These are phyloP conservation scores for Calonectria pauciramosa DNA, from an alignment of 2,329 filamentous ascomycete genomes.

Conservation along the genomic window DNA sequence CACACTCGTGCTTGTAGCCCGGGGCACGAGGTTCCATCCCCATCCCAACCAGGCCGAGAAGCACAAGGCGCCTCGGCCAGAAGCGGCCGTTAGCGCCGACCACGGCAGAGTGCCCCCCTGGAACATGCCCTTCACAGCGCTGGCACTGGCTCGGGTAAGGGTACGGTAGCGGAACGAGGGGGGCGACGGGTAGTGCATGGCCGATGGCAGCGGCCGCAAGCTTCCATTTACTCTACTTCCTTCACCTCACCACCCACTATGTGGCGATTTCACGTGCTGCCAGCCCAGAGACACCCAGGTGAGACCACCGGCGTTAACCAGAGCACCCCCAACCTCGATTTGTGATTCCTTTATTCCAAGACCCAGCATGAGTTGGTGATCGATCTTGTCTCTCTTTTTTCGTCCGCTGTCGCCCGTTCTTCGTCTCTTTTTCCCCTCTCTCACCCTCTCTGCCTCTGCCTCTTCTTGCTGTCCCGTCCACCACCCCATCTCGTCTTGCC, in stretches of 20 bases:
- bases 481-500: slow-evolving; percentile 15
- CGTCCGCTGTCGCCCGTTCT: slow-evolving; percentile 10
- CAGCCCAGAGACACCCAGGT: slow-evolving; percentile 39
- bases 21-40: background rate
- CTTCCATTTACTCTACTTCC: slow-evolving; percentile 16
- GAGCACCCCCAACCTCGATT: slow-evolving; percentile 40
- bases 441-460: slow-evolving; percentile 21
- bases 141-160: slow-evolving; percentile 5
- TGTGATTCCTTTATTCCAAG: slow-evolving; percentile 33
- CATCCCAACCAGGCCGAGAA: slow-evolving; percentile 9
- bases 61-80: slow-evolving; percentile 32
- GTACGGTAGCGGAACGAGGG: background rate
- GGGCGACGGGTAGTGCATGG: slow-evolving; percentile 5
- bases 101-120: slow-evolving; percentile 25
- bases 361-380: slow-evolving; percentile 41
- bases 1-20: background rate
- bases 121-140: background rate
- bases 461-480: slow-evolving; percentile 7
- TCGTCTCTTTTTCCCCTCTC: slow-evolving; percentile 28
- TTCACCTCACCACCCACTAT: slow-evolving; percentile 31
- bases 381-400: slow-evolving; percentile 33
- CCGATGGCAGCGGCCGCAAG: slow-evolving; percentile 25
- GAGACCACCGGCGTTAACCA: slow-evolving; percentile 44
- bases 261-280: slow-evolving; percentile 50
- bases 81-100: slow-evolving; percentile 31